Evolutionary conservation across 495 filamentous ascomycete species (phyloP).

Genomic region (Penicillium malachiteum): DNA sequence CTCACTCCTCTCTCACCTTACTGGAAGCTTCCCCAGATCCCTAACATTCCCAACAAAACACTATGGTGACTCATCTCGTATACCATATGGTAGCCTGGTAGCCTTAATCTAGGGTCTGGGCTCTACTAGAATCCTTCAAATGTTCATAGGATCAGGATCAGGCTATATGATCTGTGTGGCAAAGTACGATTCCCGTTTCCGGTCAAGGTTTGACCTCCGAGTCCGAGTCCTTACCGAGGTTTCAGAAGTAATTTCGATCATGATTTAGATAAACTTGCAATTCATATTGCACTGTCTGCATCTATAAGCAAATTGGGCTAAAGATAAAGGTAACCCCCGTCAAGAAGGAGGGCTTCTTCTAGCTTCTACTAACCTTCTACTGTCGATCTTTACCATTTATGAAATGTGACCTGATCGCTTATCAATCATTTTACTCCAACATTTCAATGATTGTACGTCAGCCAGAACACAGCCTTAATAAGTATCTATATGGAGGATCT

Average conservation of each 20-base stretch:
- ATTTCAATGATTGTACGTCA: neutral
- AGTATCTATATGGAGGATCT: neutral
- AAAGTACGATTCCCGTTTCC: neutral
- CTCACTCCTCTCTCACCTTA: too few species aligned
- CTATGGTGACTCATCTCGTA: neutral
- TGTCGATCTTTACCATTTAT: neutral
- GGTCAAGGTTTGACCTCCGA: neutral
- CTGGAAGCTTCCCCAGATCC: neutral
- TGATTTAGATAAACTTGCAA: too few species aligned
- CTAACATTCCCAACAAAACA: neutral
- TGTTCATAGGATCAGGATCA: too few species aligned
- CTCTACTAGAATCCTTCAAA: neutral
- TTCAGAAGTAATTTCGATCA: too few species aligned
- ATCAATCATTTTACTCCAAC: neutral
- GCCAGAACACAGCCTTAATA: neutral
- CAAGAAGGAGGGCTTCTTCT: too few species aligned
- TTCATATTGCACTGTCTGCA: too few species aligned
- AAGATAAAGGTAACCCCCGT: too few species aligned
- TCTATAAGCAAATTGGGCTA: too few species aligned
- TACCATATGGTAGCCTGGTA: too few species aligned
- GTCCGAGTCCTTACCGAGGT: too few species aligned
- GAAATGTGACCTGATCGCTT: neutral
- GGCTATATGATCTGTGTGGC: constrained; percentile 1
- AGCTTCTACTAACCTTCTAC: neutral
- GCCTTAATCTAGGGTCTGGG: neutral